A percentile compares a stretch with the other conserved stretches of the same genome.
These are phyloP conservation scores for Eimeria maxima DNA, from an alignment of 169 alveolate genomes.

Conservation along the genomic window DNA sequence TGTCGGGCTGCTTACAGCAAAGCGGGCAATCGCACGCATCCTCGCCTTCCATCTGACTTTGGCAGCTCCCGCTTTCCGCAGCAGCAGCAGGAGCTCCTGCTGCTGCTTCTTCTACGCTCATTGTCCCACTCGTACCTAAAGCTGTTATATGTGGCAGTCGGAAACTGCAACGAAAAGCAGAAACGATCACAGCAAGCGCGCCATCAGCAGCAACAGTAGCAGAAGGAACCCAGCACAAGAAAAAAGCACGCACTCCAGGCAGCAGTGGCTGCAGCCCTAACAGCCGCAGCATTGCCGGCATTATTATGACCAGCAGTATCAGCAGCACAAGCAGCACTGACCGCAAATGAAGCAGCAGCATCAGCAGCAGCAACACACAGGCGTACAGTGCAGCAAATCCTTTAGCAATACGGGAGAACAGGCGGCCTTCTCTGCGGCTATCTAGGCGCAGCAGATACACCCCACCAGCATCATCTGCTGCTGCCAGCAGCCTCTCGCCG, in stretches of 20 bases:
- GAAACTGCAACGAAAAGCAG: conserved; percentile 11
- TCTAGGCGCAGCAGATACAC: conserved; percentile 30
- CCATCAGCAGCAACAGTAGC: conserved; percentile 39
- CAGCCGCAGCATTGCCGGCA: not conserved
- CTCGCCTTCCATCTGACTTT: not conserved
- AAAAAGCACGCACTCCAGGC: not conserved
- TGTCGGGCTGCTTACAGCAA: not conserved
- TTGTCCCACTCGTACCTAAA: not conserved
- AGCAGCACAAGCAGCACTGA: not conserved
- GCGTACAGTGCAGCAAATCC: conserved; percentile 27
- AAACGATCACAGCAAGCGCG: not conserved
- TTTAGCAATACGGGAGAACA: not conserved
- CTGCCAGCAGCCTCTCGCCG: conserved; percentile 42
- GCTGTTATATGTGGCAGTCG: not conserved
- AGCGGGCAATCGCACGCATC: conserved; percentile 10
- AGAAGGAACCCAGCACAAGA: not conserved
- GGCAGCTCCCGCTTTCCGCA: not conserved
- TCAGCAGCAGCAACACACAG: not conserved
- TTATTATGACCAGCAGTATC: not conserved
- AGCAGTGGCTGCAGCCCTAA: not conserved
- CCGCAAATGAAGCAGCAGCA: not conserved
- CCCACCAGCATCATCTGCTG: conserved; percentile 22
- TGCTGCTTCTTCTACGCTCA: conserved; percentile 1
- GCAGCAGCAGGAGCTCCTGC: conserved; percentile 10
- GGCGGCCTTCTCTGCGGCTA: not conserved